phyloP scores from a whole-genome alignment of 1,284 basidiomycete species.

The Heterobasidion parviporum region DNA sequence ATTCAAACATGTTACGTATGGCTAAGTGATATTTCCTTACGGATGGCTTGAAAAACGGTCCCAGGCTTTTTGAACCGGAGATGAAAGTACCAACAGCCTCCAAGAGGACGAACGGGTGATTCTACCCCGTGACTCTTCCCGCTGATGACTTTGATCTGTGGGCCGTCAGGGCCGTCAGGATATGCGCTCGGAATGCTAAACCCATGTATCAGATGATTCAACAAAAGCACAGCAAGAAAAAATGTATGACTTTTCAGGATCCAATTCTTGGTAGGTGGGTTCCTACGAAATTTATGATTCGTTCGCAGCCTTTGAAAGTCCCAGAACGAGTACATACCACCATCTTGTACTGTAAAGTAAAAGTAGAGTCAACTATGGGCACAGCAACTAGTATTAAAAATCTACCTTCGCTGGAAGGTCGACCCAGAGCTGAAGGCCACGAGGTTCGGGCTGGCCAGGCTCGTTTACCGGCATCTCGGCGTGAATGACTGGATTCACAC shows the following conservation, averaged over 20 bases:
- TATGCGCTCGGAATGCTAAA: constrained; percentile 64
- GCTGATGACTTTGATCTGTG: constrained; percentile 78
- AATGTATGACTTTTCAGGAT: constrained; percentile 43
- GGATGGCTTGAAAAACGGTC: constrained; percentile 77
- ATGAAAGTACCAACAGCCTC: constrained; percentile 93
- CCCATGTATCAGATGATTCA: not conserved
- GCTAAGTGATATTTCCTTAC: constrained; percentile 32
- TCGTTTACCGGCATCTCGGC: constrained; percentile 86
- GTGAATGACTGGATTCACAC: constrained; percentile 50
- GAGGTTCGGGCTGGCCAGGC: constrained; percentile 56
- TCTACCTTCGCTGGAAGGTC: constrained; percentile 76
- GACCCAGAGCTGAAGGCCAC: constrained; percentile 90
- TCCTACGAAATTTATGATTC: constrained; percentile 21
- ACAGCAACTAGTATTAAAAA: not conserved
- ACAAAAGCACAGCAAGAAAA: not conserved
- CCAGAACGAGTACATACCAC: constrained; percentile 35
- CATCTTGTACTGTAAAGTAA: constrained; percentile 64
- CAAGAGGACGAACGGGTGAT: constrained; percentile 84
- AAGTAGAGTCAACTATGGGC: not conserved
- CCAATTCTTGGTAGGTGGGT: constrained; percentile 73
- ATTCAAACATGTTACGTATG: not conserved
- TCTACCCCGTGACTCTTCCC: constrained; percentile 82
- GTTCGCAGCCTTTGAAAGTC: no score
- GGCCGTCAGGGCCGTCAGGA: constrained; percentile 65
- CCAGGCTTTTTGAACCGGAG: constrained; percentile 61